Evolutionary conservation across 2,329 filamentous ascomycete species (phyloP).

Genomic region (Hirsutella thompsonii): DNA sequence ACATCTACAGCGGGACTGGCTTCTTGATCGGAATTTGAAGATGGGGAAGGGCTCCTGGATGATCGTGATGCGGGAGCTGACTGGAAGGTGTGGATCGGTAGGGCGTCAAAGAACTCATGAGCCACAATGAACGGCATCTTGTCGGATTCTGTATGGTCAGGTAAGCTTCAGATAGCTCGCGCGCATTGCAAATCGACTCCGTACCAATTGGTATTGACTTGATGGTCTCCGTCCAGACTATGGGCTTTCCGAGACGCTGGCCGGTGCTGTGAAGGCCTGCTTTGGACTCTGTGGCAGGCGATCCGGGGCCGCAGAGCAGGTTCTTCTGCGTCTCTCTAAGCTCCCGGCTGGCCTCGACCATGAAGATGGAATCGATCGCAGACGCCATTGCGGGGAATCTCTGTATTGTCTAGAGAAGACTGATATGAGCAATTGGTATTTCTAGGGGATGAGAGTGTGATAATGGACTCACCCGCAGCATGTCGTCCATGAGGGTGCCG

Average conservation of each 20-base stretch:
- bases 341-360: constrained; percentile 84
- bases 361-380: constrained; percentile 75
- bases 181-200: no score
- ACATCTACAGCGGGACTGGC: constrained; percentile 17
- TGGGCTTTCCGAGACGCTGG: constrained; percentile 62
- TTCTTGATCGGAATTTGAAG: constrained; percentile 21
- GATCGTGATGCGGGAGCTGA: constrained; percentile 36
- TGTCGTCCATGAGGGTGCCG: constrained; percentile 94
- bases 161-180: no score
- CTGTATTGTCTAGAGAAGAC: constrained; percentile 52
- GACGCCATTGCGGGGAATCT: constrained; percentile 68
- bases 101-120: constrained; percentile 96
- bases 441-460: constrained; percentile 1
- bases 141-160: constrained; percentile 33
- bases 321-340: constrained; percentile 67
- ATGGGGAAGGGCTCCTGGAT: constrained; percentile 15
- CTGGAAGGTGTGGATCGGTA: constrained; percentile 93
- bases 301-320: constrained; percentile 63
- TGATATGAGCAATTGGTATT: background rate
- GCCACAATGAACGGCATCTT: constrained; percentile 88
- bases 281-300: constrained; percentile 55
- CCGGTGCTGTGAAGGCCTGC: constrained; percentile 61
- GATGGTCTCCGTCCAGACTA: constrained; percentile 85
- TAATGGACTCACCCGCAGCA: constrained; percentile 56
- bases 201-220: constrained; percentile 62